Percentiles rank a stretch among this genome's conserved stretches.
Evolutionary conservation across 2,329 filamentous ascomycete genomes (phyloP).

Genomic region (Alternaria sp.): DNA sequence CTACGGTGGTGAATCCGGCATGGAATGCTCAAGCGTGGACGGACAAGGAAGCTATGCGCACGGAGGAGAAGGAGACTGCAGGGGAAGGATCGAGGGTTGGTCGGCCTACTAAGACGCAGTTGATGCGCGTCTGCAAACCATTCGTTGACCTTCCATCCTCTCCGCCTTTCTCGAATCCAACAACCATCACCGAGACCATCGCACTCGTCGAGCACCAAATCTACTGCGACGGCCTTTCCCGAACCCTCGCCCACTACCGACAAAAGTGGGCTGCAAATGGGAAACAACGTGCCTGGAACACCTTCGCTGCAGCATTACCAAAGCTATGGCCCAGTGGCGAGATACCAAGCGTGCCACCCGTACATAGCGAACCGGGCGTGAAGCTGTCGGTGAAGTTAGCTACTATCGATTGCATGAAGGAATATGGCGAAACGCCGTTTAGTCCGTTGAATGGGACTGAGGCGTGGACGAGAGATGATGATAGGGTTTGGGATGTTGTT

Average conservation of each 20-base stretch:
- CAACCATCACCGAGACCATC: not conserved
- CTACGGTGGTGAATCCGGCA: not conserved
- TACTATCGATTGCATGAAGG: not conserved
- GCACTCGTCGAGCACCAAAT: not conserved
- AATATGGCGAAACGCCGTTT: not conserved
- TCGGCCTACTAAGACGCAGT: not conserved
- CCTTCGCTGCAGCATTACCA: not conserved
- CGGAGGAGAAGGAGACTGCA: not conserved
- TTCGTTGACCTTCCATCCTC: accelerated
- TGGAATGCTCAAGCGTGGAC: not conserved
- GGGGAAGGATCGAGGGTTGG: not conserved
- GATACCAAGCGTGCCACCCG: not conserved
- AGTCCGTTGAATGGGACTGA: not conserved
- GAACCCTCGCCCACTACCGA: not conserved
- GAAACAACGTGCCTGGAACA: not conserved
- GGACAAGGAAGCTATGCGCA: too few species aligned
- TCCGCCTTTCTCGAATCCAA: not conserved
- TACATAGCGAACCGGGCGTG: not conserved
- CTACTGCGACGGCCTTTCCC: not conserved
- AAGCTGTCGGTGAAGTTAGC: not conserved
- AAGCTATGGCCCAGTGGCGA: not conserved
- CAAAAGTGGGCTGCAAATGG: not conserved
- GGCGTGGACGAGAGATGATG: not conserved
- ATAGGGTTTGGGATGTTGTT: not conserved
- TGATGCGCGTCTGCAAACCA: not conserved